A percentile compares a stretch with the other conserved stretches of the same genome.
Conservation (phyloP, 306 rosid species). For the Vigna radiata region DNA sequence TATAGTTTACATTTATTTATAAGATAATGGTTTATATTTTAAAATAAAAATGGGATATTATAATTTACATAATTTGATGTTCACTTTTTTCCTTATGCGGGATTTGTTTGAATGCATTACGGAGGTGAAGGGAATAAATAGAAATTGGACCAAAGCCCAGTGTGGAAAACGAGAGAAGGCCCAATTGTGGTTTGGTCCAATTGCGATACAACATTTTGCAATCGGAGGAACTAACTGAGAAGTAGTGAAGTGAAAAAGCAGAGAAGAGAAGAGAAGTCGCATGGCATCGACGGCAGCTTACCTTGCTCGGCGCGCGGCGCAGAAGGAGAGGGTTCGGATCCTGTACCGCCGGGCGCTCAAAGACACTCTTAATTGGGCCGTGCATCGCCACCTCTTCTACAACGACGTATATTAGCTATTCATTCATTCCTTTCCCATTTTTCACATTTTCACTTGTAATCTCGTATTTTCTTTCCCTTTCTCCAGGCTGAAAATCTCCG, state of each 20-base stretch:
- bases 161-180: not conserved
- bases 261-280: slow-evolving; percentile 51
- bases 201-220: not conserved
- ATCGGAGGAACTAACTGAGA: not conserved
- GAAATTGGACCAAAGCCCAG: not conserved
- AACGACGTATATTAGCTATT: slow-evolving; percentile 57
- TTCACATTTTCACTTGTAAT: not conserved
- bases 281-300: slow-evolving; percentile 62
- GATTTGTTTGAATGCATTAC: too few relatives aligned
- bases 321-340: slow-evolving; percentile 95
- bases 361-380: slow-evolving; percentile 97
- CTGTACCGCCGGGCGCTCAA: slow-evolving; percentile 91
- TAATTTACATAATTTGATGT: not conserved
- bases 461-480: not conserved
- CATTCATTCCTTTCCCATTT: not conserved
- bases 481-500: slow-evolving; percentile 85
- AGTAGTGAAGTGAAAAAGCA: not conserved
- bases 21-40: too few relatives aligned
- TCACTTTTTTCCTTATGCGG: too few relatives aligned
- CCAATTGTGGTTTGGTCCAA: not conserved
- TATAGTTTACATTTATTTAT: too few relatives aligned
- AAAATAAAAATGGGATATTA: not conserved
- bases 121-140: too few relatives aligned
- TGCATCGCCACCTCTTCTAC: slow-evolving; percentile 97
- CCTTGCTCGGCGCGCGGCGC: slow-evolving; percentile 89